phyloP scores from a whole-genome alignment of 306 rosid species.

The Vigna trinervia region DNA sequence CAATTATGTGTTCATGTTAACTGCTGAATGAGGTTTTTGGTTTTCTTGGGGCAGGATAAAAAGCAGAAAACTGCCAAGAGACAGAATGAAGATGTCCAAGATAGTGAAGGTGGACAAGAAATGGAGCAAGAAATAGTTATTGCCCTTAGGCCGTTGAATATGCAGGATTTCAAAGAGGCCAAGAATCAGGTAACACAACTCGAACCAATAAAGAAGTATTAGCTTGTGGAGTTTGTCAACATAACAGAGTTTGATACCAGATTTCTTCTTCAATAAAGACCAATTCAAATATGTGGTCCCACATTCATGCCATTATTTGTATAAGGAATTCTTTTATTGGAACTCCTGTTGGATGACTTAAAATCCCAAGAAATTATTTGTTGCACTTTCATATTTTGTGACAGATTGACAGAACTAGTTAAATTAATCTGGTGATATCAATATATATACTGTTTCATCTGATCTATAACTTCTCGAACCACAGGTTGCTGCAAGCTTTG shows the following conservation, averaged over 20 bases:
- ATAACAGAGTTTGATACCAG: too few species aligned
- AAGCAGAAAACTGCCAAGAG: conserved; percentile 56
- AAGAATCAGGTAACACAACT: conserved; percentile 67
- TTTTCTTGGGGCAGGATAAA: conserved; percentile 58
- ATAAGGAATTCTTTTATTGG: too few species aligned
- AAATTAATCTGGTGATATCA: too few species aligned
- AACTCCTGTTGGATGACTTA: too few species aligned
- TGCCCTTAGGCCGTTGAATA: conserved; percentile 77
- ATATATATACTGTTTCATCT: not conserved
- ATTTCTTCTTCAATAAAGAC: too few species aligned
- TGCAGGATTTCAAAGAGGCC: conserved; percentile 86
- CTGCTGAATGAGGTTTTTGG: not conserved
- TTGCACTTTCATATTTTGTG: too few species aligned
- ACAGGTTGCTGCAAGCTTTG: conserved; percentile 91
- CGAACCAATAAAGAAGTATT: not conserved
- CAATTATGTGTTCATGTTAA: conserved; percentile 32
- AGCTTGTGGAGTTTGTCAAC: not conserved
- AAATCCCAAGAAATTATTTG: too few species aligned
- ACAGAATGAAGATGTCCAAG: conserved; percentile 38
- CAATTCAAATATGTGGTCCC: too few species aligned
- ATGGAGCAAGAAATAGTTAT: conserved; percentile 64
- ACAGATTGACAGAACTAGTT: too few species aligned
- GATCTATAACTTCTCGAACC: conserved; percentile 24
- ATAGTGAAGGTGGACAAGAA: conserved; percentile 26
- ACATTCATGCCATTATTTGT: too few species aligned